Percentiles rank a stretch among this genome's conserved stretches.
phyloP scores from a whole-genome alignment of 2,329 filamentous ascomycete species.

The Coniochaeta sp. region DNA sequence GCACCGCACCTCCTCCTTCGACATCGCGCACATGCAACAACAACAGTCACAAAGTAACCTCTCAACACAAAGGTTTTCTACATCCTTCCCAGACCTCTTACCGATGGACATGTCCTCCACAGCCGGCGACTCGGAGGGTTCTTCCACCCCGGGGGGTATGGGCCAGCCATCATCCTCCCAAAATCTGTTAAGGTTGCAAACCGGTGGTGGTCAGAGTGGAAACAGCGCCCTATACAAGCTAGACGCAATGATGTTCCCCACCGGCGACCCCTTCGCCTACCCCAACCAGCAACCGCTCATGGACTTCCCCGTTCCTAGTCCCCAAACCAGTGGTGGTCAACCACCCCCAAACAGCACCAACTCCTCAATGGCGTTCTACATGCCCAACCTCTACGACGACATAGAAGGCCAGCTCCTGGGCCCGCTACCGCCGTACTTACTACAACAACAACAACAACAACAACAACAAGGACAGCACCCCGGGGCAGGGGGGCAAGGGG shows the following conservation, averaged over 20 bases:
- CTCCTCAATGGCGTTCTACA: constrained; percentile 40
- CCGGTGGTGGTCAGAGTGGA: constrained; percentile 12
- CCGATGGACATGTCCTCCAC: constrained; percentile 37
- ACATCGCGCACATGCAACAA: constrained; percentile 16
- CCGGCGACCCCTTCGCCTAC: constrained; percentile 71
- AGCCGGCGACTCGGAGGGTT: constrained; percentile 29
- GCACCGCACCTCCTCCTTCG: constrained; percentile 18
- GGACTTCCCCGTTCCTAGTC: constrained; percentile 29
- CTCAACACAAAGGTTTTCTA: no score
- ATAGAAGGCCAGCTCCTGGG: constrained; percentile 69
- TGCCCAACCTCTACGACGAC: constrained; percentile 51
- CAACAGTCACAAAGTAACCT: constrained; percentile 24
- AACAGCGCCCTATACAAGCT: constrained; percentile 57
- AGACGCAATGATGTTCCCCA: constrained; percentile 74
- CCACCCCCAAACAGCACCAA: no score
- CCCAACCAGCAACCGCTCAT: constrained; percentile 65
- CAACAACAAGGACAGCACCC: no score
- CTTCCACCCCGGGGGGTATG: constrained; percentile 22
- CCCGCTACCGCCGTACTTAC: constrained; percentile 64
- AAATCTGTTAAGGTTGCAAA: background rate
- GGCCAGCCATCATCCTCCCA: constrained; percentile 14
- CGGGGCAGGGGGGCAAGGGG: no score
- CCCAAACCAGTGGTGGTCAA: no score
- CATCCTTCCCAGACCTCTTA: constrained; percentile 37
- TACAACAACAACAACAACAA: constrained; percentile 43